Evolutionary conservation across 352 stramenopile species (phyloP).

Genomic region (Globisporangium mamillatum): DNA sequence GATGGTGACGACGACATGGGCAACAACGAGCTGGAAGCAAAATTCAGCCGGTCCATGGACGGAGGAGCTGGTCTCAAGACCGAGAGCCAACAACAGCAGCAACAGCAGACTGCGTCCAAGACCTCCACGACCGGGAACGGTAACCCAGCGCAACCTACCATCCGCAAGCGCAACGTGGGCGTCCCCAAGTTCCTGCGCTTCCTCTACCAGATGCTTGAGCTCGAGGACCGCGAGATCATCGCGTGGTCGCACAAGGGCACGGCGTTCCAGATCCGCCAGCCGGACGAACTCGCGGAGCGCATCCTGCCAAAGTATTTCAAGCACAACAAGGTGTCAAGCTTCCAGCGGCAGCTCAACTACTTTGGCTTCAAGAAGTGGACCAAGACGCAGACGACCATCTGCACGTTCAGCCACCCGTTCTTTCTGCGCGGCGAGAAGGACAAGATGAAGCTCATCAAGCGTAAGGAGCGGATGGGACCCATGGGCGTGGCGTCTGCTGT

Average conservation of each 20-base stretch:
- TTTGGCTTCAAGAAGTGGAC: constrained; percentile 85
- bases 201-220: constrained; percentile 68
- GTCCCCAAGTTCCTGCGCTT: constrained; percentile 71
- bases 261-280: constrained; percentile 68
- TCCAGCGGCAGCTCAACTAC: constrained; percentile 78
- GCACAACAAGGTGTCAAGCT: constrained; percentile 80
- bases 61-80: constrained; percentile 1
- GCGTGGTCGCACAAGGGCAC: constrained; percentile 65
- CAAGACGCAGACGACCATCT: constrained; percentile 75
- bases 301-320: constrained; percentile 78
- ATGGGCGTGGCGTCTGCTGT: neutral
- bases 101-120: neutral
- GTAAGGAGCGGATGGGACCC: constrained; percentile 44
- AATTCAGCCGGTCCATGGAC: constrained; percentile 1
- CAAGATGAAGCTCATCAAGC: constrained; percentile 72
- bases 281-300: constrained; percentile 46
- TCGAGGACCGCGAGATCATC: constrained; percentile 55
- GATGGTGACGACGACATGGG: constrained; percentile 12
- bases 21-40: constrained; percentile 12
- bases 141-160: constrained; percentile 13
- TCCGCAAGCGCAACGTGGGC: constrained; percentile 57
- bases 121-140: neutral
- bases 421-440: constrained; percentile 61
- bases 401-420: constrained; percentile 71
- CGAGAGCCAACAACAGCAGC: neutral